Conservation (phyloP, 208 protist species). For the Histomonas meleagridis region DNA sequence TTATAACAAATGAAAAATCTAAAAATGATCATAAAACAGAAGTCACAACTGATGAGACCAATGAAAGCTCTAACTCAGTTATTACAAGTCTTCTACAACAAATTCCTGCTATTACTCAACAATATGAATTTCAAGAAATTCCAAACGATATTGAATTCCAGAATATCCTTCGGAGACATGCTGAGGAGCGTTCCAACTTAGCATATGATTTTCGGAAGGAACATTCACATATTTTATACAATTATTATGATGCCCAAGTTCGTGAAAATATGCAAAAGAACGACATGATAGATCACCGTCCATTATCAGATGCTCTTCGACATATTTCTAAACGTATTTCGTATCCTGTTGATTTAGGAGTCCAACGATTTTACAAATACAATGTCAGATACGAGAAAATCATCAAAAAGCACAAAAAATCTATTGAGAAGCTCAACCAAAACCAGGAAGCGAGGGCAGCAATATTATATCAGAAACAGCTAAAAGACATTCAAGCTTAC, state of each 20-base stretch:
- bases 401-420: not conserved
- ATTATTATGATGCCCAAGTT: constrained; percentile 18
- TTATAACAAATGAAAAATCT: not conserved
- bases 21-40: not conserved
- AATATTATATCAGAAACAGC: not conserved
- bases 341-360: not conserved
- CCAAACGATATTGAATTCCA: not conserved
- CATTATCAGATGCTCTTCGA: not conserved
- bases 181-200: not conserved
- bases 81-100: not conserved
- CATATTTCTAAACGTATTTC: constrained; percentile 1
- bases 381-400: constrained; percentile 22
- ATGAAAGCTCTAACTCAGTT: not conserved
- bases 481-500: not conserved
- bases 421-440: not conserved
- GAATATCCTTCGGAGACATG: not conserved
- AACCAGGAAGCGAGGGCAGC: not conserved
- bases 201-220: not conserved
- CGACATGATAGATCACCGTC: not conserved
- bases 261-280: constrained; percentile 33
- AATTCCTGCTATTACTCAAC: not conserved
- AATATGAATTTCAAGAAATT: not conserved
- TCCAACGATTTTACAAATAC: constrained; percentile 22
- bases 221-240: not conserved
- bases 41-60: not conserved